Conservation (phyloP, 1,284 basidiomycete species). For the Puccinia horiana region DNA sequence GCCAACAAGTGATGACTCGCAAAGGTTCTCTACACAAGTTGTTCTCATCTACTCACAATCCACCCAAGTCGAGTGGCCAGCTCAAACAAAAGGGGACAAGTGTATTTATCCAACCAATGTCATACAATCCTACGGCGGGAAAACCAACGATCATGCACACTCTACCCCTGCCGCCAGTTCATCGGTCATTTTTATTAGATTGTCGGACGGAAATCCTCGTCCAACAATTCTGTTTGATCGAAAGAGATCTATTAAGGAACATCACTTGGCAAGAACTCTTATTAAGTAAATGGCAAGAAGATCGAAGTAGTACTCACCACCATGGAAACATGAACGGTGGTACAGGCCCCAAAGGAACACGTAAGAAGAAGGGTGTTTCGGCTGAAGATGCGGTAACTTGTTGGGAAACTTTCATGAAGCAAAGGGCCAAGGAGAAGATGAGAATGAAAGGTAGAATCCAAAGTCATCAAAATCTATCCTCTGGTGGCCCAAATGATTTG, state of each 20-base stretch:
- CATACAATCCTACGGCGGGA: not conserved
- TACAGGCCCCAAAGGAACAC: conserved; percentile 55
- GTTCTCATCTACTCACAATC: conserved; percentile 12
- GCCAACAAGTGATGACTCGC: conserved; percentile 38
- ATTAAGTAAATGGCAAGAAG: conserved; percentile 60
- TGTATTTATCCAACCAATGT: not conserved
- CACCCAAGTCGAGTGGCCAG: not conserved
- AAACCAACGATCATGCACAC: conserved; percentile 14
- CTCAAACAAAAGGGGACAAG: not conserved
- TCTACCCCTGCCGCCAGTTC: conserved; percentile 51
- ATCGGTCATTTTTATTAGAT: conserved; percentile 55
- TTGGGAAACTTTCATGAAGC: conserved; percentile 78
- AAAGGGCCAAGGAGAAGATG: conserved; percentile 70
- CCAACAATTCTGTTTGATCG: conserved; percentile 80
- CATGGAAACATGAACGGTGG: conserved; percentile 21
- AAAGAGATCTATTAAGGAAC: conserved; percentile 77
- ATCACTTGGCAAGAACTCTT: conserved; percentile 82
- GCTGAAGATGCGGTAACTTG: conserved; percentile 71
- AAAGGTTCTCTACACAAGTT: conserved; percentile 40
- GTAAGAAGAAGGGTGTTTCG: conserved; percentile 63
- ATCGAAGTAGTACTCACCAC: conserved; percentile 7
- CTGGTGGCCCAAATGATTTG: too few relatives aligned
- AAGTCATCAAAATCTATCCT: not conserved
- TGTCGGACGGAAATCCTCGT: conserved; percentile 67
- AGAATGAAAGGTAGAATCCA: conserved; percentile 60